phyloP scores from a whole-genome alignment of 345 rosid genomes.

The Eucalyptus coolabah region DNA sequence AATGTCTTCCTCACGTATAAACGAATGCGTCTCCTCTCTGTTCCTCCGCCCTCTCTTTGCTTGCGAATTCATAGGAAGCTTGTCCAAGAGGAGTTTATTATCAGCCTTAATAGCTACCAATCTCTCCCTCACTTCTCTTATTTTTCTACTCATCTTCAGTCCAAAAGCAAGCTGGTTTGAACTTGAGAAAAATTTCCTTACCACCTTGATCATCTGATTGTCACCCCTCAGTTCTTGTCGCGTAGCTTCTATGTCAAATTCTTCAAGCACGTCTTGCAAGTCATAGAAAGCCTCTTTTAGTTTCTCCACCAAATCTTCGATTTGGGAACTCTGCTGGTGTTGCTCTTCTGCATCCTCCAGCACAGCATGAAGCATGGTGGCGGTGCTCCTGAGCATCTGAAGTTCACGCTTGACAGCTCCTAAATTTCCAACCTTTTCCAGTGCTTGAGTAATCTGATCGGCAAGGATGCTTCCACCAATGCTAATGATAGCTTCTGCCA shows the following conservation, averaged over 20 bases:
- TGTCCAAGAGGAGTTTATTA: fast-evolving
- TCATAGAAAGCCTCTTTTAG: neutral
- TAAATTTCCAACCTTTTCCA: neutral
- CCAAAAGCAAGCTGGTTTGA: no score
- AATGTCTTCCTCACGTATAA: neutral
- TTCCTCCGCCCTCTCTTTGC: neutral
- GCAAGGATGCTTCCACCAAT: neutral
- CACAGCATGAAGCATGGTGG: neutral
- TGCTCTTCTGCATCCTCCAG: neutral
- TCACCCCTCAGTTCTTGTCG: neutral
- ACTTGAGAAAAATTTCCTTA: neutral
- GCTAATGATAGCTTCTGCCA: neutral
- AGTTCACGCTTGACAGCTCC: neutral
- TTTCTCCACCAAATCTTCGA: neutral
- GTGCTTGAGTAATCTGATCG: neutral
- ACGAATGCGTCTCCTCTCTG: neutral
- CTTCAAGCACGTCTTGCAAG: neutral
- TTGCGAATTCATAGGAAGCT: neutral
- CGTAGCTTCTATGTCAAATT: neutral
- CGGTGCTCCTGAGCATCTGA: fast-evolving
- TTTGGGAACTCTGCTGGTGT: neutral
- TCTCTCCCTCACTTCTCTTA: neutral
- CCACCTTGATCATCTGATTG: neutral
- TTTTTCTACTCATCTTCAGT: no score
- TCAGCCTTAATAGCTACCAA: fast-evolving